phyloP scores from a whole-genome alignment of 2,329 filamentous ascomycete species.

The Alternaria sp. region DNA sequence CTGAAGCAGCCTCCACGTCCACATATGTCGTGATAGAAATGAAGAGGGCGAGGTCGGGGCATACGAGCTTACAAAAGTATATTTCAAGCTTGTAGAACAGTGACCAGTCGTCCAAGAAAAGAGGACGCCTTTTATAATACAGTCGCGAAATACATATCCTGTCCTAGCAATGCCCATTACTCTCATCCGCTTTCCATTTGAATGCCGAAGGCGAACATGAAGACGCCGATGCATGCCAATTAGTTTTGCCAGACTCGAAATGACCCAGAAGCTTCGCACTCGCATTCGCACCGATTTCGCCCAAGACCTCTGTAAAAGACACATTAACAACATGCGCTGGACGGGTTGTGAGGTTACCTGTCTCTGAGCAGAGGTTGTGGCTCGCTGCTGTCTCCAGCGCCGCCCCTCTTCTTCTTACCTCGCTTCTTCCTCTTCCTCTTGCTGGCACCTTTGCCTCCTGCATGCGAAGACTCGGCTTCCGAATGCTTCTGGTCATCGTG shows the following conservation, averaged over 20 bases:
- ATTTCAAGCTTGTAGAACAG: background rate
- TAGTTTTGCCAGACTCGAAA: constrained; percentile 4
- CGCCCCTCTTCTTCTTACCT: constrained; percentile 50
- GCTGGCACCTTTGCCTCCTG: constrained; percentile 32
- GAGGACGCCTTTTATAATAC: constrained; percentile 2
- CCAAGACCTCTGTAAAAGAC: constrained; percentile 9
- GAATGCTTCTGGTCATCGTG: constrained; percentile 33
- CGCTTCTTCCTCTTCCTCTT: constrained; percentile 52
- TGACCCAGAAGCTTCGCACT: constrained; percentile 5
- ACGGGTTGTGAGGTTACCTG: constrained; percentile 1
- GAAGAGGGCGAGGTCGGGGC: background rate
- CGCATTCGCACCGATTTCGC: constrained; percentile 12
- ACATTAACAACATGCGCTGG: constrained; percentile 7
- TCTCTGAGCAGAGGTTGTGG: constrained; percentile 45
- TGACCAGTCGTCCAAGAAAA: background rate
- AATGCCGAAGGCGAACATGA: constrained; percentile 1
- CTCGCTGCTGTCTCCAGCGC: constrained; percentile 39
- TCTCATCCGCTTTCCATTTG: constrained; percentile 2
- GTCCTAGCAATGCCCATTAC: constrained; percentile 11
- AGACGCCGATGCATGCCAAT: constrained; percentile 9
- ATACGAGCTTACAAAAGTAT: background rate
- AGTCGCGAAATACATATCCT: background rate
- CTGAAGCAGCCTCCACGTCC: background rate
- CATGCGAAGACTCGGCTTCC: constrained; percentile 33
- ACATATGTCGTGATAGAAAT: background rate